These are phyloP conservation scores for Monosporascus ibericus DNA, from an alignment of 2,329 filamentous ascomycete species.

Conservation along the genomic window DNA sequence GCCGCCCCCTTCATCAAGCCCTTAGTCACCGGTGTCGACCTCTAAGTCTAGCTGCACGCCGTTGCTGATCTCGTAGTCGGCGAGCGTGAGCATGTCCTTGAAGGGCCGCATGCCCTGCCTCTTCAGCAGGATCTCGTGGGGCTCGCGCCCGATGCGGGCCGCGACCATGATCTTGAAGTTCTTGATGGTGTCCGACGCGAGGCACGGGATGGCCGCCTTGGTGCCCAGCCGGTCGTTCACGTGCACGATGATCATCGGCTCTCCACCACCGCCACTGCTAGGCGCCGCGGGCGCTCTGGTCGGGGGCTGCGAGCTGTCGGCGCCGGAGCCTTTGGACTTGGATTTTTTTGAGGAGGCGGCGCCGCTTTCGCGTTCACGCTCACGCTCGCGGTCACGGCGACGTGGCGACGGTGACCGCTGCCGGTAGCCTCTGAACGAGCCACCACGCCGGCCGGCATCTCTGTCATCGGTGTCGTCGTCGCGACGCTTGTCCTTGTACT, in stretches of 20 bases:
- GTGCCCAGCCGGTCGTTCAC: constrained; percentile 94
- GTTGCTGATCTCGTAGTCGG: constrained; percentile 91
- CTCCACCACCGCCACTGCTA: constrained; percentile 29
- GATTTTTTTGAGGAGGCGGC: constrained; percentile 16
- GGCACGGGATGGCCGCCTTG: constrained; percentile 88
- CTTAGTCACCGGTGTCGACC: constrained; percentile 55
- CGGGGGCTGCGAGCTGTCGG: constrained; percentile 29
- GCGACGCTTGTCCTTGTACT: constrained; percentile 51
- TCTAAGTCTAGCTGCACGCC: constrained; percentile 67
- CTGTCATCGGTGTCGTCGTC: constrained; percentile 40
- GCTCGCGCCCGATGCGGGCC: constrained; percentile 78
- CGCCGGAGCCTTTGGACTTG: constrained; percentile 21
- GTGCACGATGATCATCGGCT: constrained; percentile 90
- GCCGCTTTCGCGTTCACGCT: not conserved
- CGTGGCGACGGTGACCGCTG: constrained; percentile 33
- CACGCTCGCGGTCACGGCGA: constrained; percentile 30
- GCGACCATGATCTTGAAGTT: constrained; percentile 91
- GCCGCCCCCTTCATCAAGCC: not conserved
- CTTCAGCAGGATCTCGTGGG: constrained; percentile 87
- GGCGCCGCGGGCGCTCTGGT: constrained; percentile 22
- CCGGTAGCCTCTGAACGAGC: constrained; percentile 48
- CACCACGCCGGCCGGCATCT: constrained; percentile 29
- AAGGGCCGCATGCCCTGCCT: constrained; percentile 89
- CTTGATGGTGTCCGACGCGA: constrained; percentile 76
- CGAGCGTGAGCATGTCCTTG: constrained; percentile 80